These are phyloP conservation scores for Didymellaceae sp. DNA, from an alignment of 2,329 filamentous ascomycete genomes.

Conservation along the genomic window DNA sequence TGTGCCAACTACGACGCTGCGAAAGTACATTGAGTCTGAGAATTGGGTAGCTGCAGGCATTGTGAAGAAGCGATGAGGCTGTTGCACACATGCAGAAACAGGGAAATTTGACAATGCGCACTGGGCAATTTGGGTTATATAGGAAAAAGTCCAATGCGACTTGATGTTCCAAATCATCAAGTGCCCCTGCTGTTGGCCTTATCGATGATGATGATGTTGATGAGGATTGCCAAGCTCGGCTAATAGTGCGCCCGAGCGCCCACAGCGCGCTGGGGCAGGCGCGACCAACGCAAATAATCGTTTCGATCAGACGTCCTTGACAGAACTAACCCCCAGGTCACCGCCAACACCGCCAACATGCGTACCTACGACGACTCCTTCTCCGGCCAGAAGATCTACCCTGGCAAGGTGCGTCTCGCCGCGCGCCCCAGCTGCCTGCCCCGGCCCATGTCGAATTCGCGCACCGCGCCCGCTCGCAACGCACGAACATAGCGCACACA, in stretches of 20 bases:
- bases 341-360: constrained; percentile 64
- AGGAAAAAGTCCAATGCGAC: too few species aligned
- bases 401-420: constrained; percentile 70
- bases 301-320: constrained; percentile 9
- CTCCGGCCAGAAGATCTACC: constrained; percentile 80
- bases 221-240: constrained; percentile 22
- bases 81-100: background rate
- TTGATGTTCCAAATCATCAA: too few species aligned
- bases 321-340: constrained; percentile 43
- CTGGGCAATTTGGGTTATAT: too few species aligned
- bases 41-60: constrained; percentile 31
- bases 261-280: constrained; percentile 15
- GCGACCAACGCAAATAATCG: constrained; percentile 28
- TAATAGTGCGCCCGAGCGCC: constrained; percentile 25
- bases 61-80: background rate
- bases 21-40: constrained; percentile 20
- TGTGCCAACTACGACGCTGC: constrained; percentile 17
- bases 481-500: constrained; percentile 25
- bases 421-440: constrained; percentile 16
- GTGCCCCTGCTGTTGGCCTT: background rate
- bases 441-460: constrained; percentile 34
- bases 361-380: constrained; percentile 81
- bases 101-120: too few species aligned
- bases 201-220: constrained; percentile 1
- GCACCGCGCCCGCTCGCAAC: constrained; percentile 15